Evolutionary conservation across 2,329 filamentous ascomycete genomes (phyloP), one percentile per base, ranked within the genome.

Genomic region (Hortaea sp.): DNA sequence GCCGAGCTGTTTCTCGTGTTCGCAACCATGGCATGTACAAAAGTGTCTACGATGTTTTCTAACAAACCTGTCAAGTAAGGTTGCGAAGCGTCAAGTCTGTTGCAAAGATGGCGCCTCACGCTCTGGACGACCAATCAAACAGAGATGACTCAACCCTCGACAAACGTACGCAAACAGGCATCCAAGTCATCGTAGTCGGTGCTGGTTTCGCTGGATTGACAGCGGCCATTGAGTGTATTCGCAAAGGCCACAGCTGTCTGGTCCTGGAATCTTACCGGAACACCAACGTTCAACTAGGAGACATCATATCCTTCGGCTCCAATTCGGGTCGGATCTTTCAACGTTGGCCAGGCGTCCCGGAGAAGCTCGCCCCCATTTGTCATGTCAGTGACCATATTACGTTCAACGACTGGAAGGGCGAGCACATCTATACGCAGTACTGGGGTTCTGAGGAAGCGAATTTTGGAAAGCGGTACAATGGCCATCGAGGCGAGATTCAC

Each of bases 241-340:
- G 76, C 11, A 76, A 81, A 52, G 79, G 79, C 11, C 79, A 81
- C 57, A 66, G 70, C 9, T 77, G 79, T 12, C 64, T 71, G 45
- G 70, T 82, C 49, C 78, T 79, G 58, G 78, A 81, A 54, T 69
- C 72, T 1, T 80, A 79, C 49, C 62, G 63, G 6, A 71, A 73
- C 45, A 70, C 81, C 45, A 82, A 80, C 53, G 63, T 68, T 4
- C 52, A 54, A 45, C 69, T 82, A 0, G 79, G 78, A 44, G 76
- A 81, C 62, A 79, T 81, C 50, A 81, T 81, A 51, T 76, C 74
- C 9, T 80, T 80, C 50, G 77, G 78, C 1, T 68, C 75, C 41
- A 82, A 82, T 52, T 76, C 70, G 9, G 76, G 77, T 0, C 73
- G 78, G 37, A 81, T 82, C 53, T 79, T 81, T 55, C 59, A 74